Conservation (phyloP, 2,329 filamentous ascomycete genomes). For the Endocalyx cinctus region DNA sequence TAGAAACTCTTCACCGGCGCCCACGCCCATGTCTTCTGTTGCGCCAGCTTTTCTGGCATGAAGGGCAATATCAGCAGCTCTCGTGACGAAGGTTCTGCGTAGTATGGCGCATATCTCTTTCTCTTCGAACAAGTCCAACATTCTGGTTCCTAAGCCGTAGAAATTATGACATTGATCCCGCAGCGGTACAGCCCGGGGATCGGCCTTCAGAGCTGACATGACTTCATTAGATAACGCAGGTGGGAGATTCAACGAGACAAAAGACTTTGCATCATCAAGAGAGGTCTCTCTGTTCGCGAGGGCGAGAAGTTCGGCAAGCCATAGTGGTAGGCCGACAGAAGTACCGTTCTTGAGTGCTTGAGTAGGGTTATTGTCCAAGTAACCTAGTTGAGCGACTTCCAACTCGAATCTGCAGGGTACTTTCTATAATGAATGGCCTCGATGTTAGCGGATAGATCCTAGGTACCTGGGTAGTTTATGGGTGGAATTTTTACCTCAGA, state of each 20-base stretch:
- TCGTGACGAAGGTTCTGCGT: slow-evolving; percentile 71
- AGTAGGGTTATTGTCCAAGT: slow-evolving; percentile 76
- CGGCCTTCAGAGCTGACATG: slow-evolving; percentile 84
- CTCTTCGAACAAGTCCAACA: slow-evolving; percentile 89
- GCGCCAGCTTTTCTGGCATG: slow-evolving; percentile 82
- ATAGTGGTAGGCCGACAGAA: slow-evolving; percentile 78
- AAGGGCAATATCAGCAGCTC: slow-evolving; percentile 79
- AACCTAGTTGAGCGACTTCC: slow-evolving; percentile 79
- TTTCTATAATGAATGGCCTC: slow-evolving; percentile 60
- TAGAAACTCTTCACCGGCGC: slow-evolving; percentile 71
- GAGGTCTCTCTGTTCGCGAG: slow-evolving; percentile 48
- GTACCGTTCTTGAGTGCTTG: slow-evolving; percentile 74
- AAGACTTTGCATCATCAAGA: slow-evolving; percentile 44
- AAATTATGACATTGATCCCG: slow-evolving; percentile 82
- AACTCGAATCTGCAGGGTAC: slow-evolving; percentile 93
- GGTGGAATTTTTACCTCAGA: slow-evolving; percentile 60
- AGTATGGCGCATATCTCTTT: slow-evolving; percentile 69
- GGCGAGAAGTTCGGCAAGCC: slow-evolving; percentile 92
- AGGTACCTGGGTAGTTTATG: too few species aligned
- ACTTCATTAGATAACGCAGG: slow-evolving; percentile 72
- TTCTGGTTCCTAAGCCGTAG: slow-evolving; percentile 77
- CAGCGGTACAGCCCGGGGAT: slow-evolving; percentile 79
- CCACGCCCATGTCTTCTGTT: slow-evolving; percentile 51
- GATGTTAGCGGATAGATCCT: too few species aligned
- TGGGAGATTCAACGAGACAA: slow-evolving; percentile 79